These are phyloP conservation scores for Sclerospora graminicola DNA, from an alignment of 352 stramenopile species.

Conservation along the genomic window DNA sequence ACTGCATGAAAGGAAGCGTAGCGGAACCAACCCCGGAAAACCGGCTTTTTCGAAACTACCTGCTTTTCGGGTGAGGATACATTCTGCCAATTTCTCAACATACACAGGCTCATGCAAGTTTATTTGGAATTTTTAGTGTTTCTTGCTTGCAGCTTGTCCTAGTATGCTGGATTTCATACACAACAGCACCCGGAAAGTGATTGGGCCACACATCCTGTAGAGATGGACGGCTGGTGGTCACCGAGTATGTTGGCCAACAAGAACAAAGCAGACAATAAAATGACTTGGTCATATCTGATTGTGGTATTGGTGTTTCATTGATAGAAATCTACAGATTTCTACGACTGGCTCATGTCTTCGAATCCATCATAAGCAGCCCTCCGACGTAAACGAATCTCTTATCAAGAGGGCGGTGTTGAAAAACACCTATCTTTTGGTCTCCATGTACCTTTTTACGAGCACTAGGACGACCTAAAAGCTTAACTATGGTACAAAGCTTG, in stretches of 20 bases:
- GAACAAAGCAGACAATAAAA: too few species aligned
- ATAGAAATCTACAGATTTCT: too few species aligned
- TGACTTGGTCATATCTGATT: too few species aligned
- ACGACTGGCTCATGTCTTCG: too few species aligned
- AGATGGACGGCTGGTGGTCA: not conserved
- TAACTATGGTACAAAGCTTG: conserved; percentile 64
- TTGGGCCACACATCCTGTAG: not conserved
- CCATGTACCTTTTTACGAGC: not conserved
- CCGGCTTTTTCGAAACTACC: conserved; percentile 76
- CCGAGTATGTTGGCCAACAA: not conserved
- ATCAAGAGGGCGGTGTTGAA: conserved; percentile 66
- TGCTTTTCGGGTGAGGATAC: conserved; percentile 62
- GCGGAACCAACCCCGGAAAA: conserved; percentile 61
- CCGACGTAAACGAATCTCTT: conserved; percentile 11
- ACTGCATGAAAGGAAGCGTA: conserved; percentile 83
- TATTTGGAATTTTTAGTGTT: conserved; percentile 25
- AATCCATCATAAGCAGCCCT: too few species aligned
- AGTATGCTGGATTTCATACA: conserved; percentile 83
- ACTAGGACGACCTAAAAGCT: conserved; percentile 7
- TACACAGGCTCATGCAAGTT: not conserved
- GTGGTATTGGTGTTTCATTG: too few species aligned
- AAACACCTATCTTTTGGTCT: conserved; percentile 64
- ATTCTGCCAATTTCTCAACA: not conserved
- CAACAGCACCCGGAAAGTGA: conserved; percentile 53
- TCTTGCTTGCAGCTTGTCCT: conserved; percentile 76